Evolutionary conservation across 2,329 filamentous ascomycete species (phyloP).

Genomic region (Rasamsonia emersonii): DNA sequence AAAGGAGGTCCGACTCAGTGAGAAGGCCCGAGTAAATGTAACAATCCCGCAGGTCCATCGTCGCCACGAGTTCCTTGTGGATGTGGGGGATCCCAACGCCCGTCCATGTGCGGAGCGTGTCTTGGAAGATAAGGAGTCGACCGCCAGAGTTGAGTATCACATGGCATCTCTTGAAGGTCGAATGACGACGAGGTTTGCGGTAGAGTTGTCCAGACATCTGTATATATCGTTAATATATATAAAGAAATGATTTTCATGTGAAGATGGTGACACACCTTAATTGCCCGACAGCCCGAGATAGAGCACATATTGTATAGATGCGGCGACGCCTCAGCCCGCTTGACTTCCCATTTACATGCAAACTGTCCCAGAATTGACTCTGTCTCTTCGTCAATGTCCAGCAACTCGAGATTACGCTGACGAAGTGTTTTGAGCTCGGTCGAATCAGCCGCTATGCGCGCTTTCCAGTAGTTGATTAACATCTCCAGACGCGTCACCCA

Average conservation of each 20-base stretch:
- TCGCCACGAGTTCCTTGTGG: constrained; percentile 52
- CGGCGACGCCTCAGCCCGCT: constrained; percentile 53
- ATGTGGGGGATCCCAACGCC: constrained; percentile 52
- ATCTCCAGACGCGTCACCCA: constrained; percentile 53
- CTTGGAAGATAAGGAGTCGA: constrained; percentile 55
- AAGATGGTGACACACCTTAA: constrained; percentile 34
- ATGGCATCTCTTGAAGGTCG: constrained; percentile 52
- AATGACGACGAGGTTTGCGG: constrained; percentile 54
- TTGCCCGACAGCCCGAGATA: constrained; percentile 53
- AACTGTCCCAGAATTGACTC: constrained; percentile 60
- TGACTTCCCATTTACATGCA: constrained; percentile 60
- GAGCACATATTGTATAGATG: constrained; percentile 60
- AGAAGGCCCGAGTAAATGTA: constrained; percentile 59
- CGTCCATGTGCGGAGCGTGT: constrained; percentile 46
- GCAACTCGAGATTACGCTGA: constrained; percentile 47
- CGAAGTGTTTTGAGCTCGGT: constrained; percentile 49
- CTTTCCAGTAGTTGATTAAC: constrained; percentile 55
- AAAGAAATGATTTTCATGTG: neutral
- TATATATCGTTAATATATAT: constrained; percentile 1
- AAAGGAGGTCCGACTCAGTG: constrained; percentile 54
- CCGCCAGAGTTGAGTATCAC: constrained; percentile 54
- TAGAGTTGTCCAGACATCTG: constrained; percentile 54
- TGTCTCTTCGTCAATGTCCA: constrained; percentile 57
- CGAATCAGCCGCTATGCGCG: constrained; percentile 48
- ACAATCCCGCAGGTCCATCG: constrained; percentile 53